Evolutionary conservation across 108 stramenopile species (phyloP).

Genomic region (Discostella pseudostelligera): DNA sequence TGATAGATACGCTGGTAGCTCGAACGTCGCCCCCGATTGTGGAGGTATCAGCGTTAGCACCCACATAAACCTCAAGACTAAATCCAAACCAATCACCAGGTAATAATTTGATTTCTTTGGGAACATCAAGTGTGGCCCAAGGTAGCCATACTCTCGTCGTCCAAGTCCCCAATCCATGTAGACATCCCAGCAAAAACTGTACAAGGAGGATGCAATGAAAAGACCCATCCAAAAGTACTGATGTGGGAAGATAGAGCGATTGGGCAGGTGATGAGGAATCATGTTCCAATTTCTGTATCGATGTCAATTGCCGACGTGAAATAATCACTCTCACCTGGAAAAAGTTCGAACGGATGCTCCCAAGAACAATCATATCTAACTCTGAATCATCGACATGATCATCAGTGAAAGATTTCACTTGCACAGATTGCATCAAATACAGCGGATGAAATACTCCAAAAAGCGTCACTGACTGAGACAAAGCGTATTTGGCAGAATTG

Average conservation of each 20-base stretch:
- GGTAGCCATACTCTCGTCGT: constrained; percentile 56
- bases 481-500: constrained; percentile 90
- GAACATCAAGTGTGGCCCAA: constrained; percentile 88
- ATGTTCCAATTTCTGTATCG: too few species aligned
- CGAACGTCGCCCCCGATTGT: constrained; percentile 76
- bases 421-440: constrained; percentile 55
- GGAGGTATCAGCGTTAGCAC: constrained; percentile 76
- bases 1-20: constrained; percentile 77
- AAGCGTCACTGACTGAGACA: constrained; percentile 89
- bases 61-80: constrained; percentile 89
- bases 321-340: constrained; percentile 48
- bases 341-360: constrained; percentile 20
- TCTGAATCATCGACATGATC: constrained; percentile 32
- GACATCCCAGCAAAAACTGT: constrained; percentile 91
- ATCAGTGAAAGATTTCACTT: not conserved
- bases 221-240: constrained; percentile 80
- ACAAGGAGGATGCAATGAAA: constrained; percentile 78
- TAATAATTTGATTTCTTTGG: constrained; percentile 69
- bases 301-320: too few species aligned
- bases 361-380: constrained; percentile 10
- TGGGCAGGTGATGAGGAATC: not conserved
- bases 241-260: not conserved
- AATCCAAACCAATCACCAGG: constrained; percentile 45
- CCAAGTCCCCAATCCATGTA: constrained; percentile 92
- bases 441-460: constrained; percentile 90